These are phyloP conservation scores for Parachaetomium inaequale DNA, from an alignment of 495 filamentous ascomycete species.

Conservation along the genomic window DNA sequence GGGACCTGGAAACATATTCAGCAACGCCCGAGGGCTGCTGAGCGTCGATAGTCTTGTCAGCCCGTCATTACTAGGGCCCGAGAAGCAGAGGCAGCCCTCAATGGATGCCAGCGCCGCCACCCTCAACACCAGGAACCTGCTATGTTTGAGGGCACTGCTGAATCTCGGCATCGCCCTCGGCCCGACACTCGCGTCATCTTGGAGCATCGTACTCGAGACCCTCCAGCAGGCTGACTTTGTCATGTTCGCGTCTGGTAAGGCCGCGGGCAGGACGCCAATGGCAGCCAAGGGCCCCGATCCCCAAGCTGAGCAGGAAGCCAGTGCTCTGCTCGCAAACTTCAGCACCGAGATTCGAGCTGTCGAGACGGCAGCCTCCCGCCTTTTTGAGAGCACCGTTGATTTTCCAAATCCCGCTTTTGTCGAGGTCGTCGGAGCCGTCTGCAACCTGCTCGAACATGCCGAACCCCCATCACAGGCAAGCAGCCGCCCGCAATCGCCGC, in stretches of 20 bases:
- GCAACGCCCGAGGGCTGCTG: slow-evolving; percentile 60
- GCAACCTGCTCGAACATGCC: slow-evolving; percentile 54
- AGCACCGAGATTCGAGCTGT: slow-evolving; percentile 79
- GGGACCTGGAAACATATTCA: slow-evolving; percentile 49
- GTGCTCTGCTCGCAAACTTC: slow-evolving; percentile 58
- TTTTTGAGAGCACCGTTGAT: slow-evolving; percentile 86
- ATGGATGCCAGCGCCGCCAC: slow-evolving; percentile 49
- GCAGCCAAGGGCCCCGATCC: slow-evolving; percentile 42
- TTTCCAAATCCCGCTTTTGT: slow-evolving; percentile 79
- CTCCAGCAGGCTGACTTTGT: slow-evolving; percentile 87
- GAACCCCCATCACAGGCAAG: slow-evolving; percentile 31
- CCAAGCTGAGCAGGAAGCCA: slow-evolving; percentile 44
- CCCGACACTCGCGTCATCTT: slow-evolving; percentile 76
- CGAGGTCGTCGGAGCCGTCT: slow-evolving; percentile 71
- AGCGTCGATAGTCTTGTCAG: slow-evolving; percentile 61
- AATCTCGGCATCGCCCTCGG: slow-evolving; percentile 94
- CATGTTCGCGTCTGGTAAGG: slow-evolving; percentile 58
- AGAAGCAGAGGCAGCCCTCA: slow-evolving; percentile 53
- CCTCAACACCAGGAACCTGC: slow-evolving; percentile 81
- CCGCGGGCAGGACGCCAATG: slow-evolving; percentile 44
- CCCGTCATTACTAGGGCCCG: slow-evolving; percentile 41
- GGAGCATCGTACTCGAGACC: slow-evolving; percentile 87
- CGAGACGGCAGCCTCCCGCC: slow-evolving; percentile 76
- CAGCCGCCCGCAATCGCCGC: slow-evolving; percentile 37
- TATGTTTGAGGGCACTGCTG: slow-evolving; percentile 83